Base-by-base conservation (phyloP, 345 rosid species). In the Acer campestre region DNA sequence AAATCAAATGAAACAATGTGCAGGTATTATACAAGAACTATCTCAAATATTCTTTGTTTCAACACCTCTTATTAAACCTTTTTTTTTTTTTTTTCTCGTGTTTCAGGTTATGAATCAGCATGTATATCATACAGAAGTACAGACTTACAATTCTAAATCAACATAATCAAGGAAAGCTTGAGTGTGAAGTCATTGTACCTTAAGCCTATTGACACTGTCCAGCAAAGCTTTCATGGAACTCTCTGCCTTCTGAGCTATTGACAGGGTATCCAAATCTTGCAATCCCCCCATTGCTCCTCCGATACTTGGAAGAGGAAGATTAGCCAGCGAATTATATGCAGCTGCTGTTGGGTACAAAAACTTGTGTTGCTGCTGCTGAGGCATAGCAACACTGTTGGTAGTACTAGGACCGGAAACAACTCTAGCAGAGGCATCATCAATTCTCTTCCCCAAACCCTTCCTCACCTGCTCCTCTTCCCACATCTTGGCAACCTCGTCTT, bases 391-490 rank as follows among this genome's bases (percentile, higher is more conserved):
- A 56, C 49, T 46, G 49, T 79, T 75, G 49, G 76, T 56, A 75
- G 68, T 76, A 72, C 75, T 81, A 77, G 77, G 72, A 77, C 78
- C 77, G 23, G 65, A 14, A 40, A 67, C 77, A 61, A 72, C 85
- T 82, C 90, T 81, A 71, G 65, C 64, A 63, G 91, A 74, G 12
- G 82, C 84, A 73, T 93, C 94, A 77, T 92, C 98, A 80, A 93
- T 82, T 85, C 97, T 90, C 86, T 90, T 93, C 75, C 98, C 97
- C 66, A 92, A 82, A 72, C 89, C 97, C 87, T 95, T 95, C 86
- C 93, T 89, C 61, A 86, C 84, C 71, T 95, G 98, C 90, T 92
- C 99, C 76, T 91, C 98, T 81, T 93, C 97, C 97, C 98, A 95
- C 75, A 91, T 83, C 81, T 89, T 91, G 72, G 89, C 97, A 81